A percentile compares a stretch with the other conserved stretches of the same genome.
These are phyloP conservation scores for Citrullus amarus DNA, from an alignment of 306 rosid genomes.

Conservation along the genomic window DNA sequence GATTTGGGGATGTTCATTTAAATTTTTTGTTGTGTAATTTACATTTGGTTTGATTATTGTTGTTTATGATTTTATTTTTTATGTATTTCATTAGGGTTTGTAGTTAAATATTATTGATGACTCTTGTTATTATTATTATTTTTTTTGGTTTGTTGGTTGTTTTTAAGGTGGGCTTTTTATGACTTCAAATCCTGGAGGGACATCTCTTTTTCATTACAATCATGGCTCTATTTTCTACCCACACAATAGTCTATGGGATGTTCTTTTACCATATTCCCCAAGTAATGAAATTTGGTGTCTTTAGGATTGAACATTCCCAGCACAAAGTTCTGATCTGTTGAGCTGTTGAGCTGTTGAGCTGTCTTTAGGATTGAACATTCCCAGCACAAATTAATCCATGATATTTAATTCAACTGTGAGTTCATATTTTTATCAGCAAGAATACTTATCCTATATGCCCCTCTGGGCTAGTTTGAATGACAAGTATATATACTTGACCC, in stretches of 20 bases:
- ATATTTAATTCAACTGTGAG: neutral
- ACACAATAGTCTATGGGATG: constrained; percentile 16
- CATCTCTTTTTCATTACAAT: no score
- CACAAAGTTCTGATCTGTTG: constrained; percentile 29
- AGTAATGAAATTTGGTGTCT: constrained; percentile 19
- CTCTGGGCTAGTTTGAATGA: neutral
- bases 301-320: constrained; percentile 32
- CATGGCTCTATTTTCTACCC: constrained; percentile 35
- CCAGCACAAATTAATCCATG: constrained; percentile 21
- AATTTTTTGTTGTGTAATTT: no score
- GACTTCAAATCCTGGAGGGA: no score
- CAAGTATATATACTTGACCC: neutral
- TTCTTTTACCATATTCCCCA: constrained; percentile 38
- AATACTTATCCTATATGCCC: neutral
- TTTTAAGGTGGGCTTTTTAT: no score
- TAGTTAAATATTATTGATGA: no score
- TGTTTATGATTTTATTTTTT: no score
- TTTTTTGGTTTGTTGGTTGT: no score
- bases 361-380: constrained; percentile 26
- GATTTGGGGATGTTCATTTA: no score
- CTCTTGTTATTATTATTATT: no score
- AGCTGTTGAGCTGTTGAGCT: constrained; percentile 25
- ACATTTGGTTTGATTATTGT: no score
- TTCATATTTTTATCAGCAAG: neutral
- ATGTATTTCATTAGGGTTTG: no score